Conservation (phyloP, 2,329 filamentous ascomycete species). For the Chaetomiaceae sp. region DNA sequence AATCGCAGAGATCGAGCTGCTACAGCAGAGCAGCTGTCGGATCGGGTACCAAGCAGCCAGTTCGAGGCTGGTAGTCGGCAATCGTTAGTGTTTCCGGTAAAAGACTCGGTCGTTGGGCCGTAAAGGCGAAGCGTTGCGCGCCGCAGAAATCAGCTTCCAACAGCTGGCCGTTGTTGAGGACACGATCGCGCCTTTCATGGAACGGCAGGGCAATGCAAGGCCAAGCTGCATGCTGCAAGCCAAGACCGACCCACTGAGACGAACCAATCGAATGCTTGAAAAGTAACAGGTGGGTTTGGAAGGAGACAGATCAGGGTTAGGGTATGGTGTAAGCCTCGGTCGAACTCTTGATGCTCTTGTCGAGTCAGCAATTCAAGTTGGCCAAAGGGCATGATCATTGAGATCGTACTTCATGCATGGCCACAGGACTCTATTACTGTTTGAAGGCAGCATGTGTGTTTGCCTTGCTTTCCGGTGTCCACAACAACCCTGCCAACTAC, state of each 20-base stretch:
- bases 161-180: constrained; percentile 8
- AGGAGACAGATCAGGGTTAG: background rate
- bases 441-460: no score
- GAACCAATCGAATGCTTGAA: no score
- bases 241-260: background rate
- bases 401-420: no score
- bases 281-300: background rate
- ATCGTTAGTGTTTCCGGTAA: background rate
- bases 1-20: constrained; percentile 1
- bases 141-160: background rate
- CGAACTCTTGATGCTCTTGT: no score
- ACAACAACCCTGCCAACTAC: no score
- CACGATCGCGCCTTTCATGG: constrained; percentile 18
- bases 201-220: constrained; percentile 14
- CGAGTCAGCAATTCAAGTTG: no score
- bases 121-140: background rate
- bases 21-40: background rate
- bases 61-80: background rate
- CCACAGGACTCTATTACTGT: no score
- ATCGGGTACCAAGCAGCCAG: background rate
- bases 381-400: no score
- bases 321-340: no score
- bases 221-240: constrained; percentile 16
- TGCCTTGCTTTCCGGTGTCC: no score
- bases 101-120: background rate